Conservation (phyloP, 441 rosid species). For the Macaranga tanarius region DNA sequence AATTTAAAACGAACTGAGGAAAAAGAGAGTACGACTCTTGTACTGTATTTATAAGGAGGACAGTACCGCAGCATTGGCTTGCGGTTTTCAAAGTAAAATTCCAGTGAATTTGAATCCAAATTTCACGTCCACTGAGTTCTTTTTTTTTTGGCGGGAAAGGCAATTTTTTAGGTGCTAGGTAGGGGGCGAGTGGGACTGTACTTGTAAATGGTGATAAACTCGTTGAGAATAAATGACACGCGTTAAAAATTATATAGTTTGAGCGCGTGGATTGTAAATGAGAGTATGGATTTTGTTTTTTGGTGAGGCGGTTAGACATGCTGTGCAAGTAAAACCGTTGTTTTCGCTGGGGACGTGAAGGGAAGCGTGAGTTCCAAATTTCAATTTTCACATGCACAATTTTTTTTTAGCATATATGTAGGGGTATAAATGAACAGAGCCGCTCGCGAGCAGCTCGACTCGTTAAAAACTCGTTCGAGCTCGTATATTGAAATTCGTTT, state of each 20-base stretch:
- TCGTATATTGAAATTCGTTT: no score
- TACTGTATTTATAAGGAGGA: not conserved
- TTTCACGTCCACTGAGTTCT: slow-evolving; percentile 2
- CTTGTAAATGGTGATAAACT: not conserved
- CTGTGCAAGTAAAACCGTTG: slow-evolving; percentile 4
- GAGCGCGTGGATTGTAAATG: not conserved
- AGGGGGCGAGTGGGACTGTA: not conserved
- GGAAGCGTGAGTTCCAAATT: not conserved
- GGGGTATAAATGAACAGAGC: no score
- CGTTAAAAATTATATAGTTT: not conserved
- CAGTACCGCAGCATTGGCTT: not conserved
- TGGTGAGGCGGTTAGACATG: not conserved
- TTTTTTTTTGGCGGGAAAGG: slow-evolving; percentile 27
- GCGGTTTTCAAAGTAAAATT: not conserved
- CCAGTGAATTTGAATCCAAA: not conserved
- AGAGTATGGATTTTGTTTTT: not conserved
- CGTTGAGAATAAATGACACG: not conserved
- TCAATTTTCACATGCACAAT: no score
- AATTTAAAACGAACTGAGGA: not conserved
- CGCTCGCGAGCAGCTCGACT: no score
- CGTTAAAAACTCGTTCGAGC: no score
- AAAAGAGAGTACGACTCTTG: no score
- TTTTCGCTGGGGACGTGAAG: not conserved
- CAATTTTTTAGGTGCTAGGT: not conserved
- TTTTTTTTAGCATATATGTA: no score